These are phyloP conservation scores for Rubroboletus satanas DNA, from an alignment of 768 basidiomycete species.

Conservation along the genomic window DNA sequence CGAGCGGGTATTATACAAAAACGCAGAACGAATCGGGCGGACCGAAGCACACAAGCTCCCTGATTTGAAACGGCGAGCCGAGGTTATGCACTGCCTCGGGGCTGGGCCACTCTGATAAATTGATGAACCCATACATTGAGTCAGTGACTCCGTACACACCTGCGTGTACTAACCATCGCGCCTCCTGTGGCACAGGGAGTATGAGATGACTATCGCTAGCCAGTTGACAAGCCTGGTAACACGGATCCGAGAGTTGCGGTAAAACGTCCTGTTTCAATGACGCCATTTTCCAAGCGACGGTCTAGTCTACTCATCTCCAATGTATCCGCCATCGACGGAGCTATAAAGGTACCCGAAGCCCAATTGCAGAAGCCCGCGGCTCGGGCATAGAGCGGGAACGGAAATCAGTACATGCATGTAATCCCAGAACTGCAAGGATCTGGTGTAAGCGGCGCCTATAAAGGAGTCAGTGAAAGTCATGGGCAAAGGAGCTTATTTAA, in stretches of 20 bases:
- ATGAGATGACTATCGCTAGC: not conserved
- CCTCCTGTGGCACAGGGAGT: not conserved
- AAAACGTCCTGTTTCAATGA: not conserved
- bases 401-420: slow-evolving; percentile 5
- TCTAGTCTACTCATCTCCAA: slow-evolving; percentile 10
- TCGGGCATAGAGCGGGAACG: slow-evolving; percentile 20
- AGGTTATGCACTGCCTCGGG: slow-evolving; percentile 1
- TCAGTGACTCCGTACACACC: not conserved
- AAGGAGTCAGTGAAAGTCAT: slow-evolving; percentile 4
- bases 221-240: not conserved
- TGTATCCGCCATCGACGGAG: slow-evolving; percentile 30
- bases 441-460: slow-evolving; percentile 1
- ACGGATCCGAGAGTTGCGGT: not conserved
- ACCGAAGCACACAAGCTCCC: slow-evolving; percentile 1
- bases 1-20: slow-evolving; percentile 14
- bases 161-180: not conserved
- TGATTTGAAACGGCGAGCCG: slow-evolving; percentile 3
- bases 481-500: not conserved
- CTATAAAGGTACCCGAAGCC: slow-evolving; percentile 11
- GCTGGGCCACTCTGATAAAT: not conserved
- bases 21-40: slow-evolving; percentile 4
- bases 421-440: slow-evolving; percentile 2
- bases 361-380: slow-evolving; percentile 6
- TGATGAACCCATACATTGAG: not conserved
- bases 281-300: not conserved